Conservation (phyloP, 108 stramenopile genomes). For the Cylindrotheca fusiformis region DNA sequence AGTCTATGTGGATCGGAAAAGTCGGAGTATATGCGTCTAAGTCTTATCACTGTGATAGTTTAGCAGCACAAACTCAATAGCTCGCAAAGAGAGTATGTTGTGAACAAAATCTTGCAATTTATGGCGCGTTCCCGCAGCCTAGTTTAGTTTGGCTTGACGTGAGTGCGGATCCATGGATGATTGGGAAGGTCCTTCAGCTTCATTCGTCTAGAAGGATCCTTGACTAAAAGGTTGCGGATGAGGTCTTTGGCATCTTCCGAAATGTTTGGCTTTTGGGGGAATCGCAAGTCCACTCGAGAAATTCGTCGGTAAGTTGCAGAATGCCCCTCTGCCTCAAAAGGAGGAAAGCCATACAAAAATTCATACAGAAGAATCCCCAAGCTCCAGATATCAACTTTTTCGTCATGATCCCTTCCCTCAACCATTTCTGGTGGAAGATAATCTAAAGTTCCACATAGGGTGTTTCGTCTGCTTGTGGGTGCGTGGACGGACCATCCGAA, state of each 20-base stretch:
- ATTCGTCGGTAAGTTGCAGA: constrained; percentile 93
- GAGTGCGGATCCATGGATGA: constrained; percentile 95
- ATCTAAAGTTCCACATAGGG: constrained; percentile 98
- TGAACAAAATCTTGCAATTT: no score
- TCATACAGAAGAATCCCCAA: constrained; percentile 95
- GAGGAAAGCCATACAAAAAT: constrained; percentile 92
- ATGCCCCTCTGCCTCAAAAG: constrained; percentile 96
- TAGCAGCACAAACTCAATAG: no score
- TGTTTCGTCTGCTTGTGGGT: constrained; percentile 87
- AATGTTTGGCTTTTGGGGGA: constrained; percentile 67
- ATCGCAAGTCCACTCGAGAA: constrained; percentile 88
- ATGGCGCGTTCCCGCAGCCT: no score
- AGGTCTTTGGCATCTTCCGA: constrained; percentile 93
- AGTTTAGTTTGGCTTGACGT: no score
- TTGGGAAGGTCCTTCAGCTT: constrained; percentile 74
- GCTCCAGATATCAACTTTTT: constrained; percentile 91
- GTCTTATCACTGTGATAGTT: no score
- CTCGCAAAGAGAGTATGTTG: no score
- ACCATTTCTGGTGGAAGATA: constrained; percentile 99
- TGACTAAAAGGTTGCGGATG: constrained; percentile 85
- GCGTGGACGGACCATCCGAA: constrained; percentile 99
- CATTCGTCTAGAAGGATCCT: constrained; percentile 89
- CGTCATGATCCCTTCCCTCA: constrained; percentile 88
- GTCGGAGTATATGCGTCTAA: no score
- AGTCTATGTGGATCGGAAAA: no score